Base-by-base conservation (phyloP, 768 basidiomycete genomes). In the Suillus bovinus region DNA sequence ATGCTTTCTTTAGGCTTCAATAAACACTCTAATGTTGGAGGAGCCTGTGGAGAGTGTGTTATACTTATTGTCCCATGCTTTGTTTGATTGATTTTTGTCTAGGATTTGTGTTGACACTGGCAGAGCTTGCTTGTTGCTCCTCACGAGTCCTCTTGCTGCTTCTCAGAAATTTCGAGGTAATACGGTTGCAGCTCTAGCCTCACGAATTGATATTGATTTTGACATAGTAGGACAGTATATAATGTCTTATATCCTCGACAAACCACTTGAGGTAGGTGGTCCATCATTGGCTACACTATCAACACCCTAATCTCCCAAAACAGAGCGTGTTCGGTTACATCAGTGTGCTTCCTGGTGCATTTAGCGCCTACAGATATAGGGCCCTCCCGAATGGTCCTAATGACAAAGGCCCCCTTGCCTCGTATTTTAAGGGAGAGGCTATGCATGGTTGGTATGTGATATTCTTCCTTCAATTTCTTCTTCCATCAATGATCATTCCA, bases 191-290 rank as follows among this genome's bases (percentile, higher is more conserved):
- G 22, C 11, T 33, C 22, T 36, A 3, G 20, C 17, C 14, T 41
- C 27, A 42, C 7, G 13, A 49, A 36, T 34, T 16, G n/a, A n/a
- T n/a, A n/a, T n/a, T n/a, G n/a, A 63, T 62, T 46, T 67, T 38
- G 66, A 46, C 62, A 33, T 49, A 1, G 3, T n/a, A 9, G 60
- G 36, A 6, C 47, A 89, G 86, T 96, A 96, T 80, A 96, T 96
- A 80, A 93, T 93, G 89, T 94, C 93, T 29, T 94, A 97, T 70
- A 92, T 96, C 66, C 85, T 98, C 39, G 95, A 98, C 74, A 98
- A 98, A 74, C 95, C 95, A 0, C 83, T 95, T 56, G 95, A 98
- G 85, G 81, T 93, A 71, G 57, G 54, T 55, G 22, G 34, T 1
- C n/a, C 83, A 74, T 39, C 5, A 22, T 63, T 24, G 4, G 16